phyloP scores from a whole-genome alignment of 371 early-diverging fungal genomes.

The Haplosporangium sp. region DNA sequence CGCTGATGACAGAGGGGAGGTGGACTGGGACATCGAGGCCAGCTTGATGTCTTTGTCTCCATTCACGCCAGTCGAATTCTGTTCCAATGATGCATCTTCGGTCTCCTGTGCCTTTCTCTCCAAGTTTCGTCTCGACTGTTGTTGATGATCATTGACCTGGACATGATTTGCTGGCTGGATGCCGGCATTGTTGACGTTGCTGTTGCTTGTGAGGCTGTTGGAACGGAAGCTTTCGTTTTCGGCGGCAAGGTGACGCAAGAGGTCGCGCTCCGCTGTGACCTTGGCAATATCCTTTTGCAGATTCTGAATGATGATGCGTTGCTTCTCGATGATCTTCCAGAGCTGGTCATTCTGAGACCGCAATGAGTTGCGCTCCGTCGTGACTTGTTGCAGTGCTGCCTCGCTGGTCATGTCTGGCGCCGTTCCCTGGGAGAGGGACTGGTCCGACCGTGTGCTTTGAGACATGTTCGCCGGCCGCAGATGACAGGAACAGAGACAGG shows the following conservation, averaged over 20 bases:
- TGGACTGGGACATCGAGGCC: slow-evolving; percentile 18
- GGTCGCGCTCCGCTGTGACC: slow-evolving; percentile 66
- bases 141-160: slow-evolving; percentile 30
- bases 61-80: neutral
- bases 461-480: slow-evolving; percentile 27
- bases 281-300: slow-evolving; percentile 68
- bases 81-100: neutral
- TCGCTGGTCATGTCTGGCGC: slow-evolving; percentile 31
- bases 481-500: neutral
- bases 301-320: slow-evolving; percentile 82
- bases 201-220: slow-evolving; percentile 16
- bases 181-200: slow-evolving; percentile 5
- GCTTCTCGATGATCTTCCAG: slow-evolving; percentile 92
- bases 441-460: slow-evolving; percentile 40
- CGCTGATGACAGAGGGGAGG: slow-evolving; percentile 5
- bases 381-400: slow-evolving; percentile 50
- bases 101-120: slow-evolving; percentile 22
- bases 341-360: slow-evolving; percentile 86
- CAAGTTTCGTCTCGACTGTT: slow-evolving; percentile 17
- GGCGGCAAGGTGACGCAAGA: slow-evolving; percentile 49
- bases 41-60: slow-evolving; percentile 29
- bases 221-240: slow-evolving; percentile 18
- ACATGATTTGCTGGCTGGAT: neutral
- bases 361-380: slow-evolving; percentile 71
- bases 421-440: slow-evolving; percentile 42